A percentile compares a stretch with the other conserved stretches of the same genome.
Evolutionary conservation across 179 eudicot species (phyloP).

Genomic region (Actinidia arguta): DNA sequence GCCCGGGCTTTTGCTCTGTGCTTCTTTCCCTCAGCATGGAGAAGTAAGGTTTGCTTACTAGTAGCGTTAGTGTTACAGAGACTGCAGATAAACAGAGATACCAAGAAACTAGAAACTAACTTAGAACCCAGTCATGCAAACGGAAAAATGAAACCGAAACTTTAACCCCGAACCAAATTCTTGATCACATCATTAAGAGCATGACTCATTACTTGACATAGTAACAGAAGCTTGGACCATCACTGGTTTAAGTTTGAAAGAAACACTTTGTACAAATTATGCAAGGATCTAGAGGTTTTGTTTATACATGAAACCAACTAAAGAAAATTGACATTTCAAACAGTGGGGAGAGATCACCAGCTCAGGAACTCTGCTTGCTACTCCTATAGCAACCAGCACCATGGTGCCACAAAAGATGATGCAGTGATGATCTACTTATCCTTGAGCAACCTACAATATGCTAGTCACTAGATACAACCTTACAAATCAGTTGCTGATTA

Average conservation of each 20-base stretch:
- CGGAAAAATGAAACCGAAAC: neutral
- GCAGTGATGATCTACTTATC: neutral
- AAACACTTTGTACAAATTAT: neutral
- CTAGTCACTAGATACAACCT: neutral
- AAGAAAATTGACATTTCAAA: too few species aligned
- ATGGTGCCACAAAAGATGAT: neutral
- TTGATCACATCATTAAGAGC: neutral
- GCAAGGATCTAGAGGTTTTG: neutral
- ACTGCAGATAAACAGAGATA: slow-evolving; percentile 41
- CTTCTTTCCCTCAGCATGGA: slow-evolving; percentile 93
- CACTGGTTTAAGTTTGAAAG: neutral
- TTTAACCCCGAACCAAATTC: neutral
- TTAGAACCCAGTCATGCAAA: neutral
- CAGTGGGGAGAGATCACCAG: neutral
- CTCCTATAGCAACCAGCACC: neutral
- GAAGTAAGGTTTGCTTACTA: slow-evolving; percentile 83
- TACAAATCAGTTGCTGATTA: neutral
- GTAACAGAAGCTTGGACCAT: neutral
- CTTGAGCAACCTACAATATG: neutral
- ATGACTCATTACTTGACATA: neutral
- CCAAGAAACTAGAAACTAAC: neutral
- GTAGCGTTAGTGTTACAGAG: slow-evolving; percentile 86
- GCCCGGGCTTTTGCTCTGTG: slow-evolving; percentile 91
- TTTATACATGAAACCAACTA: too few species aligned
- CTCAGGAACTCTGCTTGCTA: too few species aligned